Evolutionary conservation across 2,329 filamentous ascomycete genomes (phyloP).

Genomic region (Paracoccidioides brasiliensis): DNA sequence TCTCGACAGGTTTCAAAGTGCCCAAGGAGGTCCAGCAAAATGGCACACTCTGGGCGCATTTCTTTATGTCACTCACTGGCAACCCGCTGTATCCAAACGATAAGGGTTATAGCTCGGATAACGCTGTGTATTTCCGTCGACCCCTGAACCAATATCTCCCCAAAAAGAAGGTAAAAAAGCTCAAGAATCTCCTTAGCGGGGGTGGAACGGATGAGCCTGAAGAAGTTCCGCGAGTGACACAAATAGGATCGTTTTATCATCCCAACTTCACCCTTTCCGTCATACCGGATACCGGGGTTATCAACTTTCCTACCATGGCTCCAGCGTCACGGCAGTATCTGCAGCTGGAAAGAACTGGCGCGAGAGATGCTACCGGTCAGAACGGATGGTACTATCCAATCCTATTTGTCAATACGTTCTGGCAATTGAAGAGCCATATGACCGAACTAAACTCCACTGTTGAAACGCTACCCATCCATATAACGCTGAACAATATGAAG

Average conservation of each 20-base stretch:
- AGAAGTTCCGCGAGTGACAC: conserved; percentile 48
- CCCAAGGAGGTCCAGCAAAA: conserved; percentile 76
- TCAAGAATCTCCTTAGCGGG: conserved; percentile 62
- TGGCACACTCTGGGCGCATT: conserved; percentile 87
- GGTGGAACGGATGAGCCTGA: conserved; percentile 36
- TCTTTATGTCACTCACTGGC: conserved; percentile 71
- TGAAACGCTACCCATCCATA: conserved; percentile 63
- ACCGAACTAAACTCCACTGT: conserved; percentile 82
- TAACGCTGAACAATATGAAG: conserved; percentile 67
- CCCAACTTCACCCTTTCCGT: conserved; percentile 85
- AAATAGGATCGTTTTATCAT: conserved; percentile 80
- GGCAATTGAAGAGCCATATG: conserved; percentile 90
- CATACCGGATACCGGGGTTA: conserved; percentile 63
- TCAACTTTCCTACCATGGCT: conserved; percentile 53
- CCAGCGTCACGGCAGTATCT: conserved; percentile 67
- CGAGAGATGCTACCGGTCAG: conserved; percentile 69
- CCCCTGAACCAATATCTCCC: conserved; percentile 80
- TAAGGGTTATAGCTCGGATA: conserved; percentile 56
- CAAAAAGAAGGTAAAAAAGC: conserved; percentile 83
- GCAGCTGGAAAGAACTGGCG: conserved; percentile 63
- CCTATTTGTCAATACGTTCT: conserved; percentile 89
- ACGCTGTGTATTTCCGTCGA: conserved; percentile 70
- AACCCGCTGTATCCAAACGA: conserved; percentile 62
- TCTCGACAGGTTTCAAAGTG: conserved; percentile 65
- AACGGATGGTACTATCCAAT: conserved; percentile 92